Evolutionary conservation across 192 early-diverging fungal species (phyloP).

Genomic region (Coemansia sp.): DNA sequence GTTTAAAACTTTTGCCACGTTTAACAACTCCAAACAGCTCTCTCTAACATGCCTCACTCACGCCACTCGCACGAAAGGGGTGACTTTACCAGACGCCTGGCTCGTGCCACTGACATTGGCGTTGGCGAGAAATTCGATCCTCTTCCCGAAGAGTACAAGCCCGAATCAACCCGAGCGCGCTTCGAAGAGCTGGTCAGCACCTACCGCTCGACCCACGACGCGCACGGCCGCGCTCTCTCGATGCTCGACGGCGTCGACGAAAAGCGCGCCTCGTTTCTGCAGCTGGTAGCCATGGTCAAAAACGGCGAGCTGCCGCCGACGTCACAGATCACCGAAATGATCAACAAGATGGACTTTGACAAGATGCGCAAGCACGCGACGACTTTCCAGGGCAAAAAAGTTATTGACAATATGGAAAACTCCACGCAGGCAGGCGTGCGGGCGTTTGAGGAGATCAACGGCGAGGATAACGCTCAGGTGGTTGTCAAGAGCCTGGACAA

Average conservation of each 20-base stretch:
- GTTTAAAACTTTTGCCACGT: too few species aligned
- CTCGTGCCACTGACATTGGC: constrained; percentile 28
- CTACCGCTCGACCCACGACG: constrained; percentile 36
- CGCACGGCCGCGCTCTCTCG: constrained; percentile 16
- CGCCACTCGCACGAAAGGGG: background rate
- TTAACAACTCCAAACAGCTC: background rate
- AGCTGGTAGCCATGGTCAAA: constrained; percentile 27
- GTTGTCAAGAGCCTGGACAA: constrained; percentile 28
- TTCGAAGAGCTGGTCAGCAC: constrained; percentile 47
- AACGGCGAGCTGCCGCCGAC: constrained; percentile 36
- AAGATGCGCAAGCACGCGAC: constrained; percentile 35
- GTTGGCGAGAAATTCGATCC: constrained; percentile 27
- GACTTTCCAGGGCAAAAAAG: constrained; percentile 40
- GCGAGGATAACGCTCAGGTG: constrained; percentile 30
- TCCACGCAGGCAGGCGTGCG: constrained; percentile 19
- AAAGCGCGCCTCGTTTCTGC: constrained; percentile 20
- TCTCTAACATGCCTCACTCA: background rate
- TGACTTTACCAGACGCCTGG: constrained; percentile 19
- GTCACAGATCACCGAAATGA: constrained; percentile 10
- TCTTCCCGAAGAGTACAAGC: constrained; percentile 33
- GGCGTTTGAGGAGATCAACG: constrained; percentile 43
- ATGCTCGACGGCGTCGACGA: constrained; percentile 20
- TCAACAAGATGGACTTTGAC: constrained; percentile 31
- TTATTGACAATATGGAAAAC: constrained; percentile 36
- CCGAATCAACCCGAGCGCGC: constrained; percentile 37